A percentile compares a stretch with the other conserved stretches of the same genome.
Conservation (phyloP, 1,139 yeast species). For the Geotrichum phurueaensis region DNA sequence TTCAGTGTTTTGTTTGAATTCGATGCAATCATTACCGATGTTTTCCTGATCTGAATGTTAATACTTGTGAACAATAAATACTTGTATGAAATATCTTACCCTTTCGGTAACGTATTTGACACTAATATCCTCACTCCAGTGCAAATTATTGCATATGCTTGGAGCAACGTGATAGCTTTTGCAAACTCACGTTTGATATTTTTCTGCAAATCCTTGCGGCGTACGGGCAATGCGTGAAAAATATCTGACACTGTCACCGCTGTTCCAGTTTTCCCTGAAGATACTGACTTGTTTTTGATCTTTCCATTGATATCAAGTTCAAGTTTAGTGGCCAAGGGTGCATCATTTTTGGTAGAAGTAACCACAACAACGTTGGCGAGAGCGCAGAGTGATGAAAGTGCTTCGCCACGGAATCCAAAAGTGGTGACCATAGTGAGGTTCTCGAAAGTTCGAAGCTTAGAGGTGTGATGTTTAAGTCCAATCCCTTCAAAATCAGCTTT, state of each 20-base stretch:
- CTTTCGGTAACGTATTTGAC: constrained; percentile 35
- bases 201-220: constrained; percentile 63
- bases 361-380: constrained; percentile 43
- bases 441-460: constrained; percentile 57
- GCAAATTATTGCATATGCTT: constrained; percentile 60
- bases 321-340: constrained; percentile 55
- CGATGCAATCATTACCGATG: constrained; percentile 33
- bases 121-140: constrained; percentile 55
- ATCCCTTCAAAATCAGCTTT: constrained; percentile 52
- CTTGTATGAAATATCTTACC: constrained; percentile 10
- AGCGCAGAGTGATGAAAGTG: constrained; percentile 33
- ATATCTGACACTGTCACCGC: constrained; percentile 44
- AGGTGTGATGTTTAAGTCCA: constrained; percentile 73
- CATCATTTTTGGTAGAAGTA: constrained; percentile 47
- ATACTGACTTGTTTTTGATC: constrained; percentile 37
- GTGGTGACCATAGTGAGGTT: constrained; percentile 44
- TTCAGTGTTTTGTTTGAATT: constrained; percentile 44
- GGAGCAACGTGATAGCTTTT: constrained; percentile 56
- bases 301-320: constrained; percentile 51
- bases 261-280: constrained; percentile 47
- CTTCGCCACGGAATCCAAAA: constrained; percentile 41
- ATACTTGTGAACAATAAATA: constrained; percentile 19
- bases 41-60: constrained; percentile 11
- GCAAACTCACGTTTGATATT: constrained; percentile 67
- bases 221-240: constrained; percentile 56